Base-by-base conservation (phyloP, 805 yeast species). In the Yamadazyma takamatsuzukensis region DNA sequence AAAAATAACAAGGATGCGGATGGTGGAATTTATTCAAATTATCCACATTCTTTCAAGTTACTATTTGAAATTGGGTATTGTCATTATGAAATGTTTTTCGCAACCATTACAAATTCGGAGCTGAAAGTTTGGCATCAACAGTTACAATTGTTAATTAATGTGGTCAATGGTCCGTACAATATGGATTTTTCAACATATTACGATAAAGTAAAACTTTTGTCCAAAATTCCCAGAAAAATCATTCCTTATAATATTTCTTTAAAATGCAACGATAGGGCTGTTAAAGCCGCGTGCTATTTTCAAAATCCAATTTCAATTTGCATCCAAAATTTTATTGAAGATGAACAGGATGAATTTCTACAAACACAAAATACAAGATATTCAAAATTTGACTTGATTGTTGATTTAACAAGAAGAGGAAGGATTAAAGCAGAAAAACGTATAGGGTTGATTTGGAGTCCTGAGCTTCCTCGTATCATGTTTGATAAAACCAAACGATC, bases 51-150 rank as follows among this genome's bases (percentile, higher is more conserved):
- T 7, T 53, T 75, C 29, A 77, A 76, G 41, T 18, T 78, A 1
- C 44, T 60, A 4, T 75, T 74, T 53, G 81, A 75, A 45, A 40
- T 62, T 23, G 45, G 56, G 8, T 61, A 45, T 33, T 53, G 56
- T 24, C 51, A 68, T 1, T 69, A 59, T 46, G 84, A 78, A 48
- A 27, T 77, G 1, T 42, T 72, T 16, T 45, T 42, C 29, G 36
- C 45, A 24, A 29, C 29, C 24, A 41, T 41, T 13, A 26, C 33
- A 15, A 15, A 22, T 15, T 16, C 33, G 2, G 83, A 76, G 37
- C 47, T 43, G 25, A 25, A 36, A 0, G 34, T 58, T 0, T 78
- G 83, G 83, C 33, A 37, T 7, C 61, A 62, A 21, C 29, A 36
- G 17, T 38, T 61, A 9, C 23, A 29, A 4, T 30, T 45, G 0